Percentiles rank a stretch among this genome's conserved stretches.
Conservation (phyloP, 2,329 filamentous ascomycete species). For the Aureobasidium mangrovei region DNA sequence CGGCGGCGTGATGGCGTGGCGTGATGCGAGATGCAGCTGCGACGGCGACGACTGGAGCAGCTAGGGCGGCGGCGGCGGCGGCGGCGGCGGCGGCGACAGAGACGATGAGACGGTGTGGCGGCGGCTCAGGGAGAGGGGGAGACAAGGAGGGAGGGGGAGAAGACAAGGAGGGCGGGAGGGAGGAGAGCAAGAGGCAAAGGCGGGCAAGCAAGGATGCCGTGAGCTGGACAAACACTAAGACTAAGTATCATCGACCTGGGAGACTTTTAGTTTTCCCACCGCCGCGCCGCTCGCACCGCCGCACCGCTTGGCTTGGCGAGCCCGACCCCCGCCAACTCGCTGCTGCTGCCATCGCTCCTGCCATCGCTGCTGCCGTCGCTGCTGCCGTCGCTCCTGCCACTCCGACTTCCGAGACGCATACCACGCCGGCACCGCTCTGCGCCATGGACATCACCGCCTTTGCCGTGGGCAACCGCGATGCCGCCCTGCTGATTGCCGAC, state of each 20-base stretch:
- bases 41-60: no score
- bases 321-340: no score
- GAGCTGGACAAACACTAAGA: no score
- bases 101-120: slow-evolving; percentile 4
- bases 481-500: slow-evolving; percentile 79
- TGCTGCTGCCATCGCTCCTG: no score
- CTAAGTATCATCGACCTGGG: no score
- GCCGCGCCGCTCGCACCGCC: no score
- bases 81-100: no score
- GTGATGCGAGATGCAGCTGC: neutral
- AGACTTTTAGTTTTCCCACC: no score
- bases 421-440: neutral
- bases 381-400: neutral
- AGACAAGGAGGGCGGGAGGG: neutral
- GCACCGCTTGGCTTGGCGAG: no score
- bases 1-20: neutral
- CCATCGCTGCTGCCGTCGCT: no score
- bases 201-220: neutral
- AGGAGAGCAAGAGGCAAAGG: neutral
- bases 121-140: neutral
- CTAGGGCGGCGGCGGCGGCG: no score
- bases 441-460: slow-evolving; percentile 85
- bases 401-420: neutral
- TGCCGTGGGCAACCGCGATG: slow-evolving; percentile 68
- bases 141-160: neutral